Evolutionary conservation across 371 early-diverging fungal genomes (phyloP).

Genomic region (Umbelopsis sp.): DNA sequence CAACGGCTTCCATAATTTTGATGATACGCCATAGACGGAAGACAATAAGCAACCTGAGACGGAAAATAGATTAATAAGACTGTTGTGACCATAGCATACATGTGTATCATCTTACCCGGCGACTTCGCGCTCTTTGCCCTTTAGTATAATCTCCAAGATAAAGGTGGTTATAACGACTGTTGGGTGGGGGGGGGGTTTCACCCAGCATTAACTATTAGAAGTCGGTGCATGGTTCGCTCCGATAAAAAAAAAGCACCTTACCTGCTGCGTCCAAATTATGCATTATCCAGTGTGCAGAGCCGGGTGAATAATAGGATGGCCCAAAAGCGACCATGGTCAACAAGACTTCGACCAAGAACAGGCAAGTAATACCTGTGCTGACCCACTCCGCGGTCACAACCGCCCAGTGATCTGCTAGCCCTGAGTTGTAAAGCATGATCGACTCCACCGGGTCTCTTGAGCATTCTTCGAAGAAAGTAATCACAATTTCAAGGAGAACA

Average conservation of each 20-base stretch:
- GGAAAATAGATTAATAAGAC: constrained; percentile 3
- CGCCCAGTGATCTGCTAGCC: constrained; percentile 22
- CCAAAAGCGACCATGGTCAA: constrained; percentile 47
- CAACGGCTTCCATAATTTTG: constrained; percentile 49
- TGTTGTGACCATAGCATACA: constrained; percentile 1
- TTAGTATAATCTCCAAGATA: constrained; percentile 43
- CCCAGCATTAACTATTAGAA: too few species aligned
- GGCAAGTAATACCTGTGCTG: constrained; percentile 35
- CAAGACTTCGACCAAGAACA: constrained; percentile 44
- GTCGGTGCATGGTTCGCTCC: neutral
- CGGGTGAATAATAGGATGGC: constrained; percentile 45
- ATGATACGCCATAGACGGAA: constrained; percentile 57
- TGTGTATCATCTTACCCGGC: constrained; percentile 37
- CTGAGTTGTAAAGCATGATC: constrained; percentile 27
- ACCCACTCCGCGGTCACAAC: constrained; percentile 31
- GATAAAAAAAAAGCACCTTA: constrained; percentile 17
- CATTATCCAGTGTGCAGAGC: constrained; percentile 47
- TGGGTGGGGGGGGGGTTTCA: too few species aligned
- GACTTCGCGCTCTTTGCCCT: constrained; percentile 55
- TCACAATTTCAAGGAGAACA: constrained; percentile 39
- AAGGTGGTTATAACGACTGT: constrained; percentile 47
- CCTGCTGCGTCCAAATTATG: constrained; percentile 49
- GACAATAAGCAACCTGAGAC: constrained; percentile 40
- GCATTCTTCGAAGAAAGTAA: constrained; percentile 39
- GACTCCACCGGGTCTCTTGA: constrained; percentile 13